Percentiles rank a stretch among this genome's conserved stretches.
These are phyloP conservation scores for Suhomyces atakaporum DNA, from an alignment of 1,139 yeast genomes.

Conservation along the genomic window DNA sequence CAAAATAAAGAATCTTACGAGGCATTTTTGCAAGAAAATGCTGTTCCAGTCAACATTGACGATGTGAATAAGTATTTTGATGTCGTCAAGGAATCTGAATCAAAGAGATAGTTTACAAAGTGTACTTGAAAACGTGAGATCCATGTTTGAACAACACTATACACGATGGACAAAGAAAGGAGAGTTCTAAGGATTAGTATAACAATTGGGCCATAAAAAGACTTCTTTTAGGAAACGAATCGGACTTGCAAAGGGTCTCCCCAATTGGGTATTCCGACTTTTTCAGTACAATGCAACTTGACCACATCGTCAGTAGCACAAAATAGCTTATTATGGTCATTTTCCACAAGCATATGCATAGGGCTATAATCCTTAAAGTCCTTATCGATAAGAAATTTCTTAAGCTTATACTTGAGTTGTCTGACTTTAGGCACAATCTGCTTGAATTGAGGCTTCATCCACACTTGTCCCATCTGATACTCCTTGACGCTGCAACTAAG, in stretches of 20 bases:
- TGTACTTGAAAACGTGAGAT: no score
- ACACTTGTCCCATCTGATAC: slow-evolving; percentile 26
- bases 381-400: slow-evolving; percentile 15
- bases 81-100: slow-evolving; percentile 1
- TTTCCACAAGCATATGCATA: slow-evolving; percentile 16
- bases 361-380: slow-evolving; percentile 16
- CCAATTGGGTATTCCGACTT: slow-evolving; percentile 25
- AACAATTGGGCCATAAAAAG: neutral
- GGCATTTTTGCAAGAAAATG: slow-evolving; percentile 7
- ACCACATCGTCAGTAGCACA: slow-evolving; percentile 31
- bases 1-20: slow-evolving; percentile 2
- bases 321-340: slow-evolving; percentile 15
- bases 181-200: no score
- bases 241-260: slow-evolving; percentile 21
- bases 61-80: slow-evolving; percentile 3
- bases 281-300: slow-evolving; percentile 21
- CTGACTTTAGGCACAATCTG: slow-evolving; percentile 17
- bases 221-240: neutral
- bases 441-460: slow-evolving; percentile 22
- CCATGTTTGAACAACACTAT: neutral
- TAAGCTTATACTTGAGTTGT: slow-evolving; percentile 7
- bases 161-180: no score
- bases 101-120: no score
- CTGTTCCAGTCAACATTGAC: slow-evolving; percentile 1
- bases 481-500: slow-evolving; percentile 18